Evolutionary conservation across 345 rosid genomes (phyloP), one percentile per base, ranked within the genome.

Genomic region (Sisymbrium irio): DNA sequence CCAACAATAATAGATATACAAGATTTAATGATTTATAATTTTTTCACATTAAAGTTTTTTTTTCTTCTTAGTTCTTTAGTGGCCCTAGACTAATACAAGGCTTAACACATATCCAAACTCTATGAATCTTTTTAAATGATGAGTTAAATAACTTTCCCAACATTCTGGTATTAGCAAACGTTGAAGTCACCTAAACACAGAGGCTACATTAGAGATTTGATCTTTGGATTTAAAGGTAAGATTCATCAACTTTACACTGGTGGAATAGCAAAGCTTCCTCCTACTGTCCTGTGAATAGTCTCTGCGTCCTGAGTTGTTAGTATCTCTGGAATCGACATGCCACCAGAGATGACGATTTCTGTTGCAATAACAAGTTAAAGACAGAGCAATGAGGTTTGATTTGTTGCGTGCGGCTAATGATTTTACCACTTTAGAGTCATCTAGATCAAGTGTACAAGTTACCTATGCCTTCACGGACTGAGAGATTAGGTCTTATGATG

Each of bases 261-360:
- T 62, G 86, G 79, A 47, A 77, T 77, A 15, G 83, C 75, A 67
- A 77, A 83, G 58, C 80, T 76, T 18, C 82, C 80, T 6, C 62
- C 54, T 44, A 76, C 78, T 10, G 82, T 46, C 58, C 75, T 45
- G 37, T 40, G 83, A 59, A 46, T 72, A 67, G 78, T 67, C 40
- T 73, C 85, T 56, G 81, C 56, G 40, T 76, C 88, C 59, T 36
- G 39, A 10, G 88, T 83, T 13, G 89, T 85, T 60, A 87, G 56
- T 12, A 81, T 59, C 69, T 79, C 84, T 62, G 95, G 95, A 39
- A 89, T 80, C 6, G 89, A 89, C 87, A 87, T 83, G 46, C 89
- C 89, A 32, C 91, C 89, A 0, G 94, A 86, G 69, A 86, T 86
- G 27, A 87, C 87, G 56, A 89, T 85, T 80, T 89, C 91, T 89